Base-by-base conservation (phyloP, 176 grass and related monocot genomes). In the Eremochloa ophiuroides region DNA sequence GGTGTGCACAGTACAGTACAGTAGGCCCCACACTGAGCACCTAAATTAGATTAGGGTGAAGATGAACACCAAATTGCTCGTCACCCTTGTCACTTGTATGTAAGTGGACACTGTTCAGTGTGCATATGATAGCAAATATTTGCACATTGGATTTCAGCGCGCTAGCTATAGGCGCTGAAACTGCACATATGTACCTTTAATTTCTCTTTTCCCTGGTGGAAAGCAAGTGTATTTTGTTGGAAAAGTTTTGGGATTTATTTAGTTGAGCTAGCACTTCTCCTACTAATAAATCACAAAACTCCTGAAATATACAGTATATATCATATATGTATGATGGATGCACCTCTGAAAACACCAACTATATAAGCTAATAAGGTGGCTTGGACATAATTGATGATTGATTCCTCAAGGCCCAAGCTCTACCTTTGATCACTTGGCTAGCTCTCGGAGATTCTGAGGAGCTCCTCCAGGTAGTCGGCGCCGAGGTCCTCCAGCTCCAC, bases 401-500 rank as follows among this genome's bases (percentile, higher is more conserved):
- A 64, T 28, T 40, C 42, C 1, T 25, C 73, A 17, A 29, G 8
- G 14, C 39, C 20, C 22, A n/a, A 25, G 34, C 65, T 66, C 69
- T 48, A 38, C 33, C 38, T 61, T 18, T 26, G 26, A 64, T 78
- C 60, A 34, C 40, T 23, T 23, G 51, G 42, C 33, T 25, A 66
- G 62, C 69, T 30, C 62, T 79, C 76, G 30, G 77, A 67, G 62
- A 79, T 79, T 62, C 77, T 35, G 76, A 79, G 76, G 4, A 79
- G 77, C 62, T 79, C 77, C 13, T 79, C 77, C 43, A 79, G 62
- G 39, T 62, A 22, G 0, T 62, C 79, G 26, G 66, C 18, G 37
- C 79, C 79, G 25, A 81, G 51, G 51, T 81, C 79, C 79, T 81
- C 79, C 27, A 81, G 79, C 51, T 82, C 79, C 35, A 82, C 51